These are phyloP conservation scores for Aspergillus ostianus DNA, from an alignment of 495 filamentous ascomycete genomes.

Conservation along the genomic window DNA sequence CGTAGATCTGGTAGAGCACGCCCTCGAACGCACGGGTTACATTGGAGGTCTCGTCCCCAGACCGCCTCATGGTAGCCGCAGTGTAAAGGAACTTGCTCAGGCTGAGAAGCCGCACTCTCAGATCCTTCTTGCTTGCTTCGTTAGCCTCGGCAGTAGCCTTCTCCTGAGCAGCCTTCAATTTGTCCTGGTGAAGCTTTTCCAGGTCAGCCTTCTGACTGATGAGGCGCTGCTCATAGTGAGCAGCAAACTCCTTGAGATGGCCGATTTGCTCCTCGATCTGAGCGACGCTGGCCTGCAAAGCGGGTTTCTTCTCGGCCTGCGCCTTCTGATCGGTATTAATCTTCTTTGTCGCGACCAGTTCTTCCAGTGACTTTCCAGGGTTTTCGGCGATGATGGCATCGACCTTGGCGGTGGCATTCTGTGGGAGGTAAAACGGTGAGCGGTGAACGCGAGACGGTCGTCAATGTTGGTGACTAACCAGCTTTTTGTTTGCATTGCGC, in stretches of 20 bases:
- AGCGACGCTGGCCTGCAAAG: constrained; percentile 66
- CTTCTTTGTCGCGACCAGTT: constrained; percentile 76
- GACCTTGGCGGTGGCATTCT: constrained; percentile 77
- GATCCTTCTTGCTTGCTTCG: constrained; percentile 51
- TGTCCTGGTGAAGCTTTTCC: constrained; percentile 66
- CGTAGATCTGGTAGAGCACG: constrained; percentile 83
- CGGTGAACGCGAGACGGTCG: constrained; percentile 4
- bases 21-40: constrained; percentile 89
- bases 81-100: constrained; percentile 79
- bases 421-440: constrained; percentile 15
- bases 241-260: constrained; percentile 78
- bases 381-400: constrained; percentile 77
- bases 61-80: constrained; percentile 68
- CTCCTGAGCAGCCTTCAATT: constrained; percentile 66
- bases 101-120: constrained; percentile 57
- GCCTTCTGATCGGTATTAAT: constrained; percentile 93
- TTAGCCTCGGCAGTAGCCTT: constrained; percentile 61
- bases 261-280: constrained; percentile 82
- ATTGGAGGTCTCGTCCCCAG: constrained; percentile 59
- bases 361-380: constrained; percentile 71
- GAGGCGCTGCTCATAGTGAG: constrained; percentile 69
- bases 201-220: constrained; percentile 68
- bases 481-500: constrained; percentile 83
- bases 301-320: constrained; percentile 86
- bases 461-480: constrained; percentile 54